Evolutionary conservation across 345 rosid genomes (phyloP).

Genomic region (Erysimum cheiranthoides): DNA sequence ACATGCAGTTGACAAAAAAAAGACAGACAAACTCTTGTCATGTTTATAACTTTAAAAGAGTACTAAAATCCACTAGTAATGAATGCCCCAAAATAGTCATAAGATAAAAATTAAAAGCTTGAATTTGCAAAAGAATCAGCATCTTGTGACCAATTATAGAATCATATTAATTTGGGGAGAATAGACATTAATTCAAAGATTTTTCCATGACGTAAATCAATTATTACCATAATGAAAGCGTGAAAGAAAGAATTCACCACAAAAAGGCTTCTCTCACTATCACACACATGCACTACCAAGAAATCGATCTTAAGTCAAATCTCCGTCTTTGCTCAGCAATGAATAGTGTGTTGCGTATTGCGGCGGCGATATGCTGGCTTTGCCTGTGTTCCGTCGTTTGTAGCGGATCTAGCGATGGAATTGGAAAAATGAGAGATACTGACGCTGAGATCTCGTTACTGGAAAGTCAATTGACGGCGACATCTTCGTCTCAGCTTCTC

Average conservation of each 20-base stretch:
- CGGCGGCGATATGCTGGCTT: constrained; percentile 23
- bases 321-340: neutral
- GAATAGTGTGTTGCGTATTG: constrained; percentile 5
- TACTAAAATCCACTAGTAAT: neutral
- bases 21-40: constrained; percentile 17
- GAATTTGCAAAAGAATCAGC: neutral
- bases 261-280: neutral
- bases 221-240: constrained; percentile 17
- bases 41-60: neutral
- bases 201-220: constrained; percentile 13
- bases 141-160: neutral
- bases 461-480: constrained; percentile 41
- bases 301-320: neutral
- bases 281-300: constrained; percentile 29
- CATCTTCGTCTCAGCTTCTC: constrained; percentile 50
- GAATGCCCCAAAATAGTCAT: neutral
- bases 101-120: neutral
- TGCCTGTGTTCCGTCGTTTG: constrained; percentile 26
- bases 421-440: constrained; percentile 41
- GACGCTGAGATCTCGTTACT: constrained; percentile 45
- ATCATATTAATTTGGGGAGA: neutral
- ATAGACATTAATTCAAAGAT: constrained; percentile 16
- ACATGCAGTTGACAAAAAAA: too few relatives aligned
- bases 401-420: constrained; percentile 55
- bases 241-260: neutral